phyloP scores from a whole-genome alignment of 495 filamentous ascomycete species.

The Penicilliopsis zonata region DNA sequence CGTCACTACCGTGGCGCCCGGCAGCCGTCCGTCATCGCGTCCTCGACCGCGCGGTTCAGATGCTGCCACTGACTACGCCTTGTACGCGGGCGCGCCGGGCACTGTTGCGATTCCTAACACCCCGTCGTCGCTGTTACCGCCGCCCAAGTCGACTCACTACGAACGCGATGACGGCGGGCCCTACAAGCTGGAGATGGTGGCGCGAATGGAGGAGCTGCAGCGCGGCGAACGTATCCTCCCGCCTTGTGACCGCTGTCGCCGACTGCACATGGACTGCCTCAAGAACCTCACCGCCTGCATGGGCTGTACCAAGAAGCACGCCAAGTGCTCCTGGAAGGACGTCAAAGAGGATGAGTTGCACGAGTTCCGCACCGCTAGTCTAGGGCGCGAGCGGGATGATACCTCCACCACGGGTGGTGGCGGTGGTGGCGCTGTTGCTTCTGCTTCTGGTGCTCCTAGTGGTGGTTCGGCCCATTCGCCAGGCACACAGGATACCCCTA shows the following conservation, averaged over 20 bases:
- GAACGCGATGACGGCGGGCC: conserved; percentile 50
- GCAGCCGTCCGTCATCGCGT: conserved; percentile 17
- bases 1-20: too few species aligned
- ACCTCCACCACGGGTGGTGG: conserved; percentile 2
- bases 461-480: too few species aligned
- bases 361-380: conserved; percentile 13
- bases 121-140: conserved; percentile 37
- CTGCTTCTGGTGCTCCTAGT: too few species aligned
- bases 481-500: background rate
- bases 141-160: conserved; percentile 32
- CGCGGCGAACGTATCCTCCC: conserved; percentile 62
- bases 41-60: conserved; percentile 26
- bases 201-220: conserved; percentile 61
- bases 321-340: conserved; percentile 72
- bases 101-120: conserved; percentile 41
- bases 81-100: conserved; percentile 24
- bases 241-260: conserved; percentile 72
- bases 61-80: conserved; percentile 22
- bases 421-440: background rate
- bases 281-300: conserved; percentile 79
- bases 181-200: conserved; percentile 54
- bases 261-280: conserved; percentile 67
- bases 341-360: conserved; percentile 58
- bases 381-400: conserved; percentile 11
- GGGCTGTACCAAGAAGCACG: conserved; percentile 81